Base-by-base conservation (phyloP, 108 stramenopile genomes). In the Bacterosira constricta region DNA sequence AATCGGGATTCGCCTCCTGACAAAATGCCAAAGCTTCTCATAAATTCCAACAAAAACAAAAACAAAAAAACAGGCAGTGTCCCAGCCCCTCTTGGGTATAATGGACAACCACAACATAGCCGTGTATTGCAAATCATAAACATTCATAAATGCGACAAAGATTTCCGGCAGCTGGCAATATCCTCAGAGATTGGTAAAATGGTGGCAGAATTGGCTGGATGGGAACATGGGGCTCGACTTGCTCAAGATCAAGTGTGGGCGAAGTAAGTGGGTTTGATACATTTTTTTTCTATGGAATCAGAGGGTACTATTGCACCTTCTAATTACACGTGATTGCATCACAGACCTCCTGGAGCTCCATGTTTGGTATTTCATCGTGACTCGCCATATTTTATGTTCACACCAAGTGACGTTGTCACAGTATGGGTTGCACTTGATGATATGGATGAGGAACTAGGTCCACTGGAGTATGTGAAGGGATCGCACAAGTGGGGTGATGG, bases 191-290 rank as follows among this genome's bases (percentile, higher is more conserved):
- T 93, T 31, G 88, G 85, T 9, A 69, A 60, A 12, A 42, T 92
- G 39, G 89, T 95, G 9, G 80, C 88, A 1, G 62, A 75, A 54
- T 38, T 95, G 38, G 85, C 86, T 15, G 86, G 85, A 26, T 95
- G 90, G 90, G 62, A 80, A 20, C 17, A 71, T 59, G 86, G 88
- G 0, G 89, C 86, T 20, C 86, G 91, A 12, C 53, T 92, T 35
- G 89, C 87, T 10, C 90, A 95, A 68, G 94, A 95, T 82, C 90
- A 95, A 71, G 69, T 91, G 0, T 95, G 91, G 94, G 84, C 86
- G 31, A 89, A 91, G 69, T 71, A 54, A 71, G 54, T 56, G 20
- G 7, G 27, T 15, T n/a, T n/a, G n/a, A 31, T n/a, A 21, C 12
- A 6, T 52, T 26, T 11, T 6, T 4, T 52, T 29, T 29, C 29